phyloP scores from a whole-genome alignment of 805 yeast species.

The Candida insectorum region DNA sequence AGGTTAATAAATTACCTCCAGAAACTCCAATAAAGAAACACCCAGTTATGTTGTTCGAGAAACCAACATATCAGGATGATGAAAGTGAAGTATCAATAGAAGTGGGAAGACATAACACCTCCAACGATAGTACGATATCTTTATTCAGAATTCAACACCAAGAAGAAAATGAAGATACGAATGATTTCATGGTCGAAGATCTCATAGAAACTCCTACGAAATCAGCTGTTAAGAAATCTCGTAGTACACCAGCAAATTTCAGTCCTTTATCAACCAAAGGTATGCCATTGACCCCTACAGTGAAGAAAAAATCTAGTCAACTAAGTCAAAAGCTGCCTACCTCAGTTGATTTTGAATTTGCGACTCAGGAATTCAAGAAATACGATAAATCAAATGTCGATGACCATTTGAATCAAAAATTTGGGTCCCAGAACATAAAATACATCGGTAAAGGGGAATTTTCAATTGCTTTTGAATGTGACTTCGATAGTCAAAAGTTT shows the following conservation, averaged over 20 bases:
- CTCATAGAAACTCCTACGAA: slow-evolving; percentile 40
- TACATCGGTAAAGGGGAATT: slow-evolving; percentile 85
- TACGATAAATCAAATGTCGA: slow-evolving; percentile 23
- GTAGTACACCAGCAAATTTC: slow-evolving; percentile 26
- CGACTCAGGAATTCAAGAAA: neutral
- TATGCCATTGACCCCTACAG: slow-evolving; percentile 5
- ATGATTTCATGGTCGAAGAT: slow-evolving; percentile 12
- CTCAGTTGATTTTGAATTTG: slow-evolving; percentile 1
- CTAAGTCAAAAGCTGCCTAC: neutral
- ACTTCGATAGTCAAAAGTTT: slow-evolving; percentile 61
- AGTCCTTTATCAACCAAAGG: slow-evolving; percentile 4
- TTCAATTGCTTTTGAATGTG: slow-evolving; percentile 81
- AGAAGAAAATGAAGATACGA: slow-evolving; percentile 11
- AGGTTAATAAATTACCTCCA: slow-evolving; percentile 32
- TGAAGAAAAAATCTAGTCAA: slow-evolving; percentile 1
- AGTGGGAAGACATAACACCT: slow-evolving; percentile 26
- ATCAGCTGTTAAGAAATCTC: slow-evolving; percentile 25
- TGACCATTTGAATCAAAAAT: slow-evolving; percentile 44
- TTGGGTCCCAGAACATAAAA: slow-evolving; percentile 56
- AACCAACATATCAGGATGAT: slow-evolving; percentile 10
- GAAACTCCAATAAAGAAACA: slow-evolving; percentile 44
- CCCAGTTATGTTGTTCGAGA: slow-evolving; percentile 30
- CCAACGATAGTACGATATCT: slow-evolving; percentile 31
- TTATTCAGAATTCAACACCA: slow-evolving; percentile 22
- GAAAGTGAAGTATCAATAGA: slow-evolving; percentile 35